Evolutionary conservation across 495 filamentous ascomycete genomes (phyloP), one percentile per base, ranked within the genome.

Genomic region (Aspergillus mulundensis): DNA sequence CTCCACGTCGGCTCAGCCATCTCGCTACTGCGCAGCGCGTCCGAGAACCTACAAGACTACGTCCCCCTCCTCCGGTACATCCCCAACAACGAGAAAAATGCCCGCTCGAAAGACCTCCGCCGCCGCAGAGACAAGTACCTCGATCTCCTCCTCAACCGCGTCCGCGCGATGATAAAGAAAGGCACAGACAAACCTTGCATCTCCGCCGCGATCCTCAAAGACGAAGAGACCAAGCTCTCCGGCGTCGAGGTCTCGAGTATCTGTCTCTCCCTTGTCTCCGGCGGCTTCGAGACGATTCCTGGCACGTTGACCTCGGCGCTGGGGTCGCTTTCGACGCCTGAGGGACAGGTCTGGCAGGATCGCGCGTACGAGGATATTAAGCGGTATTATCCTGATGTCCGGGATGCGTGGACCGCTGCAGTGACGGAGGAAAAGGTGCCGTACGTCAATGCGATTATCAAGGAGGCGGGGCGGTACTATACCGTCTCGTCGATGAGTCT

Each of bases 381-480:
- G 54, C 59, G 71, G 6, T 42, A 72, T 25, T 79, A 82, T 54
- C 74, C 75, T 2, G 67, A 78, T 56, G 34, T 74, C 1, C 61
- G 66, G 3, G 75, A 82, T 52, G 77, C 80, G 0, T 84, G 79
- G 79, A 65, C 60, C 12, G 71, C 66, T 23, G 70, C 61, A 19
- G 74, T 77, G 20, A 49, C 67, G 11, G 71, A 79, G 38, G 80
- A 84, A 57, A 74, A 75, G 47, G 62, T 77, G 1, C 72, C 74
- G 0, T 81, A 77, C 48, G 49, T 81, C 16, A 77, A 76, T 53
- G 75, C 76, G 0, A 73, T 81, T 14, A 61, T 82, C 50, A 81
- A 81, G 46, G 81, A 84, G 57, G 79, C 79, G 3, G 76, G 67
- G 0, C 64, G 81, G 7, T 84, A 77, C 56, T 84, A 82, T 50